Percentiles rank a stretch among this genome's conserved stretches.
These are phyloP conservation scores for Lactarius evosmus DNA, from an alignment of 768 basidiomycete genomes.

Conservation along the genomic window DNA sequence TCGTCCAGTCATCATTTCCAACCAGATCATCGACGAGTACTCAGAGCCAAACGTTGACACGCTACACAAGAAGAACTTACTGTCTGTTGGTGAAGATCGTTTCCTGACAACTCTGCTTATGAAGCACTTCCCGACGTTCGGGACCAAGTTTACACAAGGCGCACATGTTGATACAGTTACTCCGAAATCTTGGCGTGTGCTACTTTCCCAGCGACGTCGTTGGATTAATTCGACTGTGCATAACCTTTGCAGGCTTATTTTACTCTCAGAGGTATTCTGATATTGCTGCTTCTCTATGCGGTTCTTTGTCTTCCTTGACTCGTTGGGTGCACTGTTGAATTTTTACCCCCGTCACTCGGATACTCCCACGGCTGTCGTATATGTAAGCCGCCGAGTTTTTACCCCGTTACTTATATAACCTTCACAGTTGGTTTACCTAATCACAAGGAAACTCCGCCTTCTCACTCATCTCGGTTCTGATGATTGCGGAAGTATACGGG, in stretches of 20 bases:
- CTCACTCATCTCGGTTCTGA: conserved; percentile 82
- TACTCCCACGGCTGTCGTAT: conserved; percentile 88
- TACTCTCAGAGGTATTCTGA: conserved; percentile 85
- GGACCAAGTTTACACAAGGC: conserved; percentile 89
- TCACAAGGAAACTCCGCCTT: conserved; percentile 70
- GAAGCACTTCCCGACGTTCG: conserved; percentile 95
- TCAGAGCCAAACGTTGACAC: conserved; percentile 92
- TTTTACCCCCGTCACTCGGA: conserved; percentile 41
- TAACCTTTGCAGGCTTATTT: conserved; percentile 83
- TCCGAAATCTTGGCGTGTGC: conserved; percentile 81
- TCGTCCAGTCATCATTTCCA: conserved; percentile 93
- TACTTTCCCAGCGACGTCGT: conserved; percentile 89
- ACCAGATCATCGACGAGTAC: conserved; percentile 93
- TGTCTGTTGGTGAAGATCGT: conserved; percentile 94
- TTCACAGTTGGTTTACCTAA: conserved; percentile 71
- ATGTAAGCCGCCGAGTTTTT: conserved; percentile 51
- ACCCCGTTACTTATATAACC: conserved; percentile 14
- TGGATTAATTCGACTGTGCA: conserved; percentile 99
- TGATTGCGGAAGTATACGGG: conserved; percentile 91
- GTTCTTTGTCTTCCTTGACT: conserved; percentile 90
- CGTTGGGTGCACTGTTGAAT: conserved; percentile 83
- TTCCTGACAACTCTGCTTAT: conserved; percentile 89
- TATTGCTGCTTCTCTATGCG: conserved; percentile 98
- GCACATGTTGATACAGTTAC: conserved; percentile 90
- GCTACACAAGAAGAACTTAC: conserved; percentile 92